Evolutionary conservation across 768 basidiomycete genomes (phyloP), one percentile per base, ranked within the genome.

Genomic region (Gelatoporia subvermispora): DNA sequence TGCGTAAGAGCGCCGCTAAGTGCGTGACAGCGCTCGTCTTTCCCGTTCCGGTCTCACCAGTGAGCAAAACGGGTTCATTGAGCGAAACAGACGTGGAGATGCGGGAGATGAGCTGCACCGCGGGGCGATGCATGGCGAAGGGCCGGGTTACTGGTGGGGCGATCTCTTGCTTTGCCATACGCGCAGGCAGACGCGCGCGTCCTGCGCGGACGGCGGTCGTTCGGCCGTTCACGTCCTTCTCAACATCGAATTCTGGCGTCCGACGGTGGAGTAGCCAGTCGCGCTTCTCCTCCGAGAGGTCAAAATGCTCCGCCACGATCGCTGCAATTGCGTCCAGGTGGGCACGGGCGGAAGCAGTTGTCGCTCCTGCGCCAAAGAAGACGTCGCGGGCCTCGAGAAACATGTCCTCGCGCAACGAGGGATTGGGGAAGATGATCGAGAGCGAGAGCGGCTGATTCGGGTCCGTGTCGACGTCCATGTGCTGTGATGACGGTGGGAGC

Each of bases 21-120:
- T 96, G 83, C 2, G 93, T 88, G 15, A 99, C 80, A 17, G 83
- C 78, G 45, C 93, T 94, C 0, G 96, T 99, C 68, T 99, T 99
- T 13, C 96, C 96, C 1, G 96, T 99, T n/a, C 96, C 96, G 2
- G 96, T 99, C 71, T 99, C 96, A 40, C 96, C 96, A 0, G 93
- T 93, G 21, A 99, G 76, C 8, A 99, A 76, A 4, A 94, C 73
- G 4, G 96, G 93, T 61, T 99, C 96, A 13, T 68, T 68, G 40
- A 86, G 71, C 0, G 83, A 73, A 40, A 93, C 72, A 0, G 86
- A 79, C 18, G 81, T 82, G 2, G 82, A 81, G 34, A 98, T 84
- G 15, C 90, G 81, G 18, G 90, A 87, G 28, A 97, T 75, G 2
- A 98, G 73, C 24, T 78, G 67, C 1, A 87, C 67, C 0, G 93